Conservation (phyloP, 2,329 filamentous ascomycete species). For the Aspergillus novofumigatus region DNA sequence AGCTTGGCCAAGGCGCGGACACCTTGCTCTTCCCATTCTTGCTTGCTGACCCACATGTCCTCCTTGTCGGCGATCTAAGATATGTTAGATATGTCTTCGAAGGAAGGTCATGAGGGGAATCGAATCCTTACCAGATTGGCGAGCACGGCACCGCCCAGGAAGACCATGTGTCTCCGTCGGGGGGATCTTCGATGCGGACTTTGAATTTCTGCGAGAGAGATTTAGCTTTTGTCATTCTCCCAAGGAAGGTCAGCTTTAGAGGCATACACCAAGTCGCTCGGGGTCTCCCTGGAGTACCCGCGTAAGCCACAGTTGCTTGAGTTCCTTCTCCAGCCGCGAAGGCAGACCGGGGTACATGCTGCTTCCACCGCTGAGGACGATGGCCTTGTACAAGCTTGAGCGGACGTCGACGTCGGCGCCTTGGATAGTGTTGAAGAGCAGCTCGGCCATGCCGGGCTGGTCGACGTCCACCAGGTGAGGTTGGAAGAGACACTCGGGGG, state of each 20-base stretch:
- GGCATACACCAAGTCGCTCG: conserved; percentile 69
- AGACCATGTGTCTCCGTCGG: conserved; percentile 97
- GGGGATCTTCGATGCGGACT: conserved; percentile 98
- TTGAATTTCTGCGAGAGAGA: conserved; percentile 75
- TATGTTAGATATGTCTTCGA: conserved; percentile 8
- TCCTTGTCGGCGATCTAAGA: conserved; percentile 89
- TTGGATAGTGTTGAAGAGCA: conserved; percentile 98
- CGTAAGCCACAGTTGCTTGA: conserved; percentile 98
- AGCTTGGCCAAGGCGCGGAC: conserved; percentile 82
- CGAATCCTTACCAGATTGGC: conserved; percentile 71
- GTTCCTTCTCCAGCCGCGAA: conserved; percentile 91
- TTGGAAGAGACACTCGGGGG: conserved; percentile 97
- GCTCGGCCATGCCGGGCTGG: conserved; percentile 92
- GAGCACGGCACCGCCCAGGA: conserved; percentile 90
- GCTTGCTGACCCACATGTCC: conserved; percentile 97
- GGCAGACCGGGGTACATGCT: conserved; percentile 99
- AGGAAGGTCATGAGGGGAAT: not conserved
- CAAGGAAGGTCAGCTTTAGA: not conserved
- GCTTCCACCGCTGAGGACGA: conserved; percentile 92
- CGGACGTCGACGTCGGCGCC: conserved; percentile 92
- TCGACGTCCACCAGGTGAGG: conserved; percentile 97
- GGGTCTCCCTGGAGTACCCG: conserved; percentile 86
- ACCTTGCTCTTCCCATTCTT: conserved; percentile 95
- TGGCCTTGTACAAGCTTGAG: conserved; percentile 90
- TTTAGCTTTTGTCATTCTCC: conserved; percentile 7